Base-by-base conservation (phyloP, 192 early-diverging fungal genomes). In the Kickxella alabastrina region DNA sequence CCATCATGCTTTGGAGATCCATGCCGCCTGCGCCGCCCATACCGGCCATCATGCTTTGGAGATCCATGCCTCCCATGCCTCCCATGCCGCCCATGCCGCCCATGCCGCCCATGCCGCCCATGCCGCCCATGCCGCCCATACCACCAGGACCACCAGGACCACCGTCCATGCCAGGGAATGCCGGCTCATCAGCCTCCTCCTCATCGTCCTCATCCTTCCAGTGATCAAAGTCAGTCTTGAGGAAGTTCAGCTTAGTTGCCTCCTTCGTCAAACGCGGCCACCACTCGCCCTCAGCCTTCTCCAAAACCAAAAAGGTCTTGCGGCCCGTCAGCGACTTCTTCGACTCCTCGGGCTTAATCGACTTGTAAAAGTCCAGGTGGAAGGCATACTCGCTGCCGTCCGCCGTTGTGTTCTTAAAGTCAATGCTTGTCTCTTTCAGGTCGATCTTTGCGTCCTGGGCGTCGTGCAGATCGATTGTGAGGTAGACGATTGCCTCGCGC, bases 171-270 rank as follows among this genome's bases (percentile, higher is more conserved):
- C 80, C 85, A 18, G 57, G 46, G 14, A 65, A 60, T 14, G 32
- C 68, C 3, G 68, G 78, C 5, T 60, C 76, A 41, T 79, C 85
- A n/a, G n/a, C n/a, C 8, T 90, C 87, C 24, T 91, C 92, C 21
- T 90, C 87, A n/a, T 97, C 92, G 65, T 95, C 91, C 60, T 92
- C 91, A 65, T 95, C 92, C 74, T 80, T 87, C 90, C 91, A 97
- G 58, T 73, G 84, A 39, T 80, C 55, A 65, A 97, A 97, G 62
- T 97, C 93, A 6, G 90, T 91, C 80, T 93, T 92, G 45, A 97
- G 53, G 44, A 80, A 97, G 65, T 82, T 79, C 43, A 72, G 64
- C 71, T 86, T 90, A 8, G 4, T 59, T 24, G 52, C 63, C 13
- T 75, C 82, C 77, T 91, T 85, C 46, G 78, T 80, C 61, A 97